A percentile compares a stretch with the other conserved stretches of the same genome.
These are phyloP conservation scores for Astrocystis sublimbata DNA, from an alignment of 495 filamentous ascomycete genomes.

Conservation along the genomic window DNA sequence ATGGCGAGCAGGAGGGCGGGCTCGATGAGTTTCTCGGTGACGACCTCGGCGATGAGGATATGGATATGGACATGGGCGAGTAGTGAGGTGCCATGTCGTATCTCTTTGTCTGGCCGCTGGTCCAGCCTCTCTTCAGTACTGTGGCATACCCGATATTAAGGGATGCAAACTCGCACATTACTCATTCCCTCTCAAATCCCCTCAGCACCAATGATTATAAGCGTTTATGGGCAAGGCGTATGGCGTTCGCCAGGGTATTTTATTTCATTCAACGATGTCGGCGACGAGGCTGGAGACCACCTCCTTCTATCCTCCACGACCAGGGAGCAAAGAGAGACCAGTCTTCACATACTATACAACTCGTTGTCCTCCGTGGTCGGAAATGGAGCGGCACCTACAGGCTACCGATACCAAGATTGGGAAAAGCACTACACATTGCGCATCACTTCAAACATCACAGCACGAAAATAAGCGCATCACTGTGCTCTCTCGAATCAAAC, in stretches of 20 bases:
- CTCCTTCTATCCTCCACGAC: background rate
- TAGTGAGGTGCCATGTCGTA: background rate
- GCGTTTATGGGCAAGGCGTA: background rate
- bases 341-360: background rate
- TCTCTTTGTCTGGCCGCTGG: no score
- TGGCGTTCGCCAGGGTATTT: slow-evolving; percentile 6
- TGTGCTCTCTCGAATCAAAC: no score
- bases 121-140: background rate
- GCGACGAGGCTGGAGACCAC: background rate
- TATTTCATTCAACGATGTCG: slow-evolving; percentile 10
- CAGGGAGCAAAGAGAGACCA: background rate
- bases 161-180: background rate
- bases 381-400: background rate
- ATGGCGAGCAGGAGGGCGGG: slow-evolving; percentile 52
- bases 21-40: slow-evolving; percentile 52
- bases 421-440: no score
- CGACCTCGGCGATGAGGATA: slow-evolving; percentile 45
- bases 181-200: background rate
- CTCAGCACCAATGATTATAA: background rate
- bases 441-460: no score
- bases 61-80: slow-evolving; percentile 32
- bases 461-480: no score
- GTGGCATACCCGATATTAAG: background rate
- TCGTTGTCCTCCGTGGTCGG: background rate
- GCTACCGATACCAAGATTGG: no score